phyloP scores from a whole-genome alignment of 2,329 filamentous ascomycete species.

The Diaporthe batatas region DNA sequence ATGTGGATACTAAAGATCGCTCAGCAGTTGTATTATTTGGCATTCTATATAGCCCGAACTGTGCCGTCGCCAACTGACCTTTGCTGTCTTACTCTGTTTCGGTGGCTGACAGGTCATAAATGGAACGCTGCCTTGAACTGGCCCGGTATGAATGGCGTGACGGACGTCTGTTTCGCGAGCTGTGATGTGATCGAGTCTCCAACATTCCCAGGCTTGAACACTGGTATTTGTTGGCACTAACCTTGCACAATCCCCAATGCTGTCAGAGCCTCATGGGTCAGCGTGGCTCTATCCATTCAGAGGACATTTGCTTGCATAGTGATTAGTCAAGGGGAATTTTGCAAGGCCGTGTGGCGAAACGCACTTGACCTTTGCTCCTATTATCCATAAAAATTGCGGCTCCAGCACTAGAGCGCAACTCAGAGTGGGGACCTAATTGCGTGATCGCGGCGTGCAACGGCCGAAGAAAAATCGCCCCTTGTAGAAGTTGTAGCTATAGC shows the following conservation, averaged over 20 bases:
- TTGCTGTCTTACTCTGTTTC: no score
- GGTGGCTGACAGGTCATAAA: no score
- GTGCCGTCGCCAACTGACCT: no score
- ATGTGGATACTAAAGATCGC: neutral
- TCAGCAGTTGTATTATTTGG: neutral
- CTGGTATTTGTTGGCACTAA: neutral
- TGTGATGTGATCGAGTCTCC: slow-evolving; percentile 5
- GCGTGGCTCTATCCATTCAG: neutral
- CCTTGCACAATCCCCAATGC: neutral
- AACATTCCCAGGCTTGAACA: neutral
- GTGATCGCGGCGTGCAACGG: slow-evolving; percentile 22
- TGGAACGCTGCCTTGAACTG: no score
- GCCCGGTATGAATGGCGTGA: neutral
- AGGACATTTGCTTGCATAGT: no score
- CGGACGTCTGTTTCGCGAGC: neutral
- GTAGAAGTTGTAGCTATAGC: slow-evolving; percentile 16
- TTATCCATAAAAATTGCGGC: slow-evolving; percentile 30
- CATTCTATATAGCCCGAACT: no score
- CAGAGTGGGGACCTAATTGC: slow-evolving; percentile 31
- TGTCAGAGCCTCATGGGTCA: no score
- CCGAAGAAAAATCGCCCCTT: slow-evolving; percentile 15
- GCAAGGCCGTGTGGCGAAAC: neutral
- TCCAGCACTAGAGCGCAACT: neutral
- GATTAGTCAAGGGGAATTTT: neutral
- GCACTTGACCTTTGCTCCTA: slow-evolving; percentile 20